A percentile compares a stretch with the other conserved stretches of the same genome.
These are phyloP conservation scores for Cichorium intybus DNA, from an alignment of 140 eudicot species.

Conservation along the genomic window DNA sequence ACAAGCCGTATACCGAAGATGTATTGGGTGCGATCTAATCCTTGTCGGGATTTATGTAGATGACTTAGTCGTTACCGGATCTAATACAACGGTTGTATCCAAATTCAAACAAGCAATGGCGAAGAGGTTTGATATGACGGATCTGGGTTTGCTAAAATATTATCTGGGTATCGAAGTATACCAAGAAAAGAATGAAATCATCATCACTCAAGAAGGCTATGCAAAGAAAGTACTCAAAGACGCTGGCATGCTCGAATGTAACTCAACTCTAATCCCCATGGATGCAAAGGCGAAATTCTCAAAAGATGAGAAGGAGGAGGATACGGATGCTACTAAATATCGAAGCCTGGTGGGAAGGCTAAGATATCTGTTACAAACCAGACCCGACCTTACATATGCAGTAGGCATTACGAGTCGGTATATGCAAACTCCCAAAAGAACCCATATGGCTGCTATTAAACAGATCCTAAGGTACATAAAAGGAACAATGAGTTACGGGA, in stretches of 20 bases:
- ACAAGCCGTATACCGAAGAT: neutral
- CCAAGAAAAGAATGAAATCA: neutral
- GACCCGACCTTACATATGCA: neutral
- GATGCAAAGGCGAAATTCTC: no score
- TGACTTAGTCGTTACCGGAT: neutral
- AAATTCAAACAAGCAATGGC: neutral
- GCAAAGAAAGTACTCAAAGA: neutral
- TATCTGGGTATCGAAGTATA: neutral
- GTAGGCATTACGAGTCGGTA: neutral
- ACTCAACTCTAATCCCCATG: no score
- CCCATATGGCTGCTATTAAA: neutral
- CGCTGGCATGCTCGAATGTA: neutral
- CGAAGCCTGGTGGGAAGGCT: no score
- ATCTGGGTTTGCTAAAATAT: neutral
- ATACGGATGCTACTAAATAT: neutral
- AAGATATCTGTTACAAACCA: no score
- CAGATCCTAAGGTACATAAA: neutral
- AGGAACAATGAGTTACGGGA: neutral
- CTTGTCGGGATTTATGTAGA: neutral
- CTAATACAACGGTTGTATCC: neutral
- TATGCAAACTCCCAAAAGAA: neutral
- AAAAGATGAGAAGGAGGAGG: no score
- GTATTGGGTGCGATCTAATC: no score
- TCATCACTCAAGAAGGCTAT: neutral
- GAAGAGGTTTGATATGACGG: neutral